phyloP scores from a whole-genome alignment of 2,329 filamentous ascomycete species.

The Hypoxylon sp. region DNA sequence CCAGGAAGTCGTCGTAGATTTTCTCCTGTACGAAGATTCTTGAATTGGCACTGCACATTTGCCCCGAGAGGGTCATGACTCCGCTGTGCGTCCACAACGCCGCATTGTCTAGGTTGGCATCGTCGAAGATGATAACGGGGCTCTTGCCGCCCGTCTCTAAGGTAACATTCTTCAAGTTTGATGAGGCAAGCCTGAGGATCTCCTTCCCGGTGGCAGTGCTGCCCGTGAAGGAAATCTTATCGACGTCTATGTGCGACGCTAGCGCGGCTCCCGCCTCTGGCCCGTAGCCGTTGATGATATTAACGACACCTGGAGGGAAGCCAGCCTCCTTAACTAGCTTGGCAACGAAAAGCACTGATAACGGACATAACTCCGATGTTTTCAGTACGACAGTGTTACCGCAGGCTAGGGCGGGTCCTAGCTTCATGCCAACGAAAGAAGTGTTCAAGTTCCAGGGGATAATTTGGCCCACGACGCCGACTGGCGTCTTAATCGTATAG shows the following conservation, averaged over 20 bases:
- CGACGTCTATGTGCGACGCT: constrained; percentile 2
- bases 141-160: constrained; percentile 11
- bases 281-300: constrained; percentile 11
- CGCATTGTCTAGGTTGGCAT: constrained; percentile 8
- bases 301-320: constrained; percentile 10
- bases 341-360: constrained; percentile 2
- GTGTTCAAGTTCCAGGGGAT: constrained; percentile 17
- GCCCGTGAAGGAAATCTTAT: constrained; percentile 14
- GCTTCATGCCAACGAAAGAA: constrained; percentile 7
- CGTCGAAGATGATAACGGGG: constrained; percentile 7
- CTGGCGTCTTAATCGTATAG: constrained; percentile 11
- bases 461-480: constrained; percentile 9
- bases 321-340: constrained; percentile 8
- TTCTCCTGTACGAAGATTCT: constrained; percentile 12
- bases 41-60: constrained; percentile 12
- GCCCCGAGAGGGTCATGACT: not conserved
- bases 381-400: constrained; percentile 13
- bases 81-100: constrained; percentile 2
- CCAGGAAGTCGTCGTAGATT: constrained; percentile 4
- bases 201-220: constrained; percentile 12
- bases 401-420: constrained; percentile 5
- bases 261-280: constrained; percentile 1
- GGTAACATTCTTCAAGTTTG: constrained; percentile 12
- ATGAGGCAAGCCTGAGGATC: not conserved
- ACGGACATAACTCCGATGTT: constrained; percentile 2